Evolutionary conservation across 2,329 filamentous ascomycete species (phyloP).

Genomic region (Aspergillus fumigatiaffinis): DNA sequence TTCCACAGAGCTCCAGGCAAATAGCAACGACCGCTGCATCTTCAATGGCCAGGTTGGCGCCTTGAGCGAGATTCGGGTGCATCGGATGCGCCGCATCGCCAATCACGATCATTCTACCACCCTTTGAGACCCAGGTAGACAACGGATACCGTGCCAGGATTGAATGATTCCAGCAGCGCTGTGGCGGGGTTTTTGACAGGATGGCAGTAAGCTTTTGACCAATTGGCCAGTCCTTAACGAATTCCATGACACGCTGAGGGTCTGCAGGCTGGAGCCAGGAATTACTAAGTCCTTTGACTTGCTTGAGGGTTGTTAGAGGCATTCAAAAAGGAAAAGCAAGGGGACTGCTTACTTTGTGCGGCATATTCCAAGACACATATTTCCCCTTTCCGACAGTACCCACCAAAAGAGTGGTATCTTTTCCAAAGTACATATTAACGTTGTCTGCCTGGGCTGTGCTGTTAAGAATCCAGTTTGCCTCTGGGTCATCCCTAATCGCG

Average conservation of each 20-base stretch:
- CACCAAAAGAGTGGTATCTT: neutral
- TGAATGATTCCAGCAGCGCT: neutral
- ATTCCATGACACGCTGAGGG: neutral
- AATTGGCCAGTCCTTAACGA: neutral
- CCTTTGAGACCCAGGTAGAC: conserved; percentile 40
- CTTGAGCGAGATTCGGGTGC: conserved; percentile 47
- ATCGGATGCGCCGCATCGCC: conserved; percentile 52
- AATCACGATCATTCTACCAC: conserved; percentile 43
- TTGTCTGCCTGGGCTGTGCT: neutral
- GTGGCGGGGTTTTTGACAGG: neutral
- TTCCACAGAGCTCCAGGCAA: conserved; percentile 33
- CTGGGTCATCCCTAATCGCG: neutral
- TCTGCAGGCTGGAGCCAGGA: neutral
- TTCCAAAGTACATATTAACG: neutral
- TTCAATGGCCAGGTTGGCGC: conserved; percentile 49
- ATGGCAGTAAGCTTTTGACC: neutral
- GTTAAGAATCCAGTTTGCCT: neutral
- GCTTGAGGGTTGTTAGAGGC: neutral
- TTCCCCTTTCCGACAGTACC: neutral
- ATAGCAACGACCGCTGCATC: conserved; percentile 48
- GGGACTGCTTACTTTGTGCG: neutral
- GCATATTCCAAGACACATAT: neutral
- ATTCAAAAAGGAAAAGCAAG: neutral
- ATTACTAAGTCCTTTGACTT: neutral
- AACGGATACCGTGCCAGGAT: neutral